phyloP scores from a whole-genome alignment of 2,329 filamentous ascomycete genomes.

The Trichoderma gracile region DNA sequence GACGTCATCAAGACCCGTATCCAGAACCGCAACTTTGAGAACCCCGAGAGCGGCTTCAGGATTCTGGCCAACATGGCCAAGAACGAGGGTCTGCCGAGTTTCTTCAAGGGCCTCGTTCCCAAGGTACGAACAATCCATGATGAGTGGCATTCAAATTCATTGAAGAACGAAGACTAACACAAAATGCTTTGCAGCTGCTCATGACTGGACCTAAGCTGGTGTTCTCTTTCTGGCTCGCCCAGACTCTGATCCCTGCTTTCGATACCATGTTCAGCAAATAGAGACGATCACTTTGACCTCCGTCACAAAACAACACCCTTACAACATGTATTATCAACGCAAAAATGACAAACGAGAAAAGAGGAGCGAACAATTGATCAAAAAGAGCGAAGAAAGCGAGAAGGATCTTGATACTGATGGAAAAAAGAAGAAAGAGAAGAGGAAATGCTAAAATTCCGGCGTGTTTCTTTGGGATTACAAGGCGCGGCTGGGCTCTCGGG shows the following conservation, averaged over 20 bases:
- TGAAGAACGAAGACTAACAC: constrained; percentile 27
- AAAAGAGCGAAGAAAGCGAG: background rate
- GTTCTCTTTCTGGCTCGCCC: constrained; percentile 99
- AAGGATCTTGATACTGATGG: background rate
- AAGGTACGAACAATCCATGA: constrained; percentile 57
- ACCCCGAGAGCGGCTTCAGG: constrained; percentile 89
- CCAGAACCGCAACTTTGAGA: constrained; percentile 98
- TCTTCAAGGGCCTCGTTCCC: constrained; percentile 97
- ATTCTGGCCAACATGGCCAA: constrained; percentile 92
- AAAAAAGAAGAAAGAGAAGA: background rate
- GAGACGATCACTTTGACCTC: background rate
- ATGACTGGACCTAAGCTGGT: constrained; percentile 99
- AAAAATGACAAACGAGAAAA: constrained; percentile 11
- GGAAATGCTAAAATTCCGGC: background rate
- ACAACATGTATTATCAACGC: constrained; percentile 12
- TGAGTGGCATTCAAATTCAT: background rate
- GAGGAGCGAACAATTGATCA: background rate
- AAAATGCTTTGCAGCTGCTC: constrained; percentile 60
- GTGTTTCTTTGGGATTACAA: constrained; percentile 18
- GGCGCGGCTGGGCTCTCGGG: constrained; percentile 22
- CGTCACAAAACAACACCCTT: background rate
- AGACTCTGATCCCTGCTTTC: constrained; percentile 95
- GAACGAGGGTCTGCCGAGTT: constrained; percentile 80
- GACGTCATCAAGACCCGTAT: constrained; percentile 99
- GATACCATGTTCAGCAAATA: constrained; percentile 43